These are phyloP conservation scores for Ailanthus altissimus DNA, from an alignment of 345 rosid genomes.

Conservation along the genomic window DNA sequence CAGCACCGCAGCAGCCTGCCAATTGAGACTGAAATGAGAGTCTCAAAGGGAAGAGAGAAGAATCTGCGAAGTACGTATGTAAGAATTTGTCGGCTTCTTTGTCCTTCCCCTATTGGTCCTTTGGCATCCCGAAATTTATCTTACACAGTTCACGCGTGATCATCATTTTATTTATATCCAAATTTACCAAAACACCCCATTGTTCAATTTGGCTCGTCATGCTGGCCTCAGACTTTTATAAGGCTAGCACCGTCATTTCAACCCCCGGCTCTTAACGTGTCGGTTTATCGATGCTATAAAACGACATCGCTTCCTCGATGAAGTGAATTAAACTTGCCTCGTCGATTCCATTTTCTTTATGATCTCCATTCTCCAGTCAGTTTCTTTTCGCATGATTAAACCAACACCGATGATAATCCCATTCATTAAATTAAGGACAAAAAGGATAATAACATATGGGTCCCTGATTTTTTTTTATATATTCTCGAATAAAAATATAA, in stretches of 20 bases:
- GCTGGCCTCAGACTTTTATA: neutral
- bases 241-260: conserved; percentile 12
- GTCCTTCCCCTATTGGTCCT: neutral
- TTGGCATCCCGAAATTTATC: neutral
- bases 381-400: neutral
- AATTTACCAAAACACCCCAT: neutral
- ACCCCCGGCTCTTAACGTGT: neutral
- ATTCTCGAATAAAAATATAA: no score
- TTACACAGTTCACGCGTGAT: neutral
- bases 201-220: neutral
- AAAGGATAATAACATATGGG: no score
- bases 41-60: neutral
- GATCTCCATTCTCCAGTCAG: neutral
- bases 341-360: neutral
- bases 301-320: conserved; percentile 3
- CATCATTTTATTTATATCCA: neutral
- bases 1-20: no score
- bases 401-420: neutral
- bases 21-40: neutral
- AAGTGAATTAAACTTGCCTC: no score
- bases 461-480: no score
- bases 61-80: neutral
- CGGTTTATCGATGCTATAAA: neutral
- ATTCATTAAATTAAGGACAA: no score
- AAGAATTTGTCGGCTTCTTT: conserved; percentile 8